Conservation (phyloP, 148 eudicot species). For the Polygonum aviculare region DNA sequence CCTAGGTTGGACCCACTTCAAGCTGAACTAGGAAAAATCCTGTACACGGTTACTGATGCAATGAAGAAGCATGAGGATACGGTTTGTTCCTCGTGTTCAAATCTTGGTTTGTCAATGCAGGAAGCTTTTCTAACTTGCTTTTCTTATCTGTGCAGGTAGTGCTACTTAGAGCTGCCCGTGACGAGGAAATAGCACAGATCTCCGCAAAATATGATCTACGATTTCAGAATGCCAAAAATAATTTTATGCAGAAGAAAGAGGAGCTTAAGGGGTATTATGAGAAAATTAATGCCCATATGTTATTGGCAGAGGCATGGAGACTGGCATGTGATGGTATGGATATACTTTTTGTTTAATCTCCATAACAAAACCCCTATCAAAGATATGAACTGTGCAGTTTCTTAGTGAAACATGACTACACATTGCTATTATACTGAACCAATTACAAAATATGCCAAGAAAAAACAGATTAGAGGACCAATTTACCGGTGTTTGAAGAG, state of each 20-base stretch:
- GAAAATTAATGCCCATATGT: slow-evolving; percentile 23
- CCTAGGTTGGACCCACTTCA: not conserved
- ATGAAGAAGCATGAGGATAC: not conserved
- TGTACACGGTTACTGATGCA: not conserved
- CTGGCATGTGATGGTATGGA: not conserved
- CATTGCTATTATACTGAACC: no score
- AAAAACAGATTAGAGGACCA: not conserved
- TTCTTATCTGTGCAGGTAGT: slow-evolving; percentile 23
- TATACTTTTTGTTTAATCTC: not conserved
- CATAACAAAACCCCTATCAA: not conserved
- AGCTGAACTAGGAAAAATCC: not conserved
- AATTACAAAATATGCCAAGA: no score
- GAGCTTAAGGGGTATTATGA: slow-evolving; percentile 22
- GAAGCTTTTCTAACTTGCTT: not conserved
- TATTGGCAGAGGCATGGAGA: slow-evolving; percentile 27
- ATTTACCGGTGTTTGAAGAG: no score
- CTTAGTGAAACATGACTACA: not conserved
- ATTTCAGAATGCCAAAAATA: slow-evolving; percentile 27
- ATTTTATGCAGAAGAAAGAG: slow-evolving; percentile 19
- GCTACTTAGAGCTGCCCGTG: slow-evolving; percentile 25
- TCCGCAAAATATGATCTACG: slow-evolving; percentile 32
- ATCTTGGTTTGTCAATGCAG: not conserved
- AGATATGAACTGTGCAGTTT: not conserved
- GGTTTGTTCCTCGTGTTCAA: not conserved
- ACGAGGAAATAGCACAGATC: slow-evolving; percentile 42